These are phyloP conservation scores for Amaranthus hypochondriacus DNA, from an alignment of 148 eudicot species.

Conservation along the genomic window DNA sequence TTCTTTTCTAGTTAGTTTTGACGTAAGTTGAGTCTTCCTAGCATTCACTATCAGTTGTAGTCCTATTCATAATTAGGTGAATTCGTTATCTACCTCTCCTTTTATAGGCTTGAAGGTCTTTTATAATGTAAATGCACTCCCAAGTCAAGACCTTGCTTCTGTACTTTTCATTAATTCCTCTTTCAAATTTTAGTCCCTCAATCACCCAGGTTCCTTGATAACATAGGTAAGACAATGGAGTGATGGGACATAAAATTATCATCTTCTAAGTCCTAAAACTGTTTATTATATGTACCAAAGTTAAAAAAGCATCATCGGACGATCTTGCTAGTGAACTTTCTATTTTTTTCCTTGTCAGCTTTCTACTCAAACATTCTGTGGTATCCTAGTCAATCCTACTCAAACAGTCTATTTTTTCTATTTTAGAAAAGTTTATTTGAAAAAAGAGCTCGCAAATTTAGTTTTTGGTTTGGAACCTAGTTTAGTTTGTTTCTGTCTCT, in stretches of 20 bases:
- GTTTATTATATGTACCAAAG: too few relatives aligned
- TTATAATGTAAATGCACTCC: not conserved
- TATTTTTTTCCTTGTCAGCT: not conserved
- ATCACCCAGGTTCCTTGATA: not conserved
- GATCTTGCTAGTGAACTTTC: not conserved
- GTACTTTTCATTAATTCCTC: not conserved
- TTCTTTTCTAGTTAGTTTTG: not conserved
- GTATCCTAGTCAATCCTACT: not conserved
- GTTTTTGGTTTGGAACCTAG: not conserved
- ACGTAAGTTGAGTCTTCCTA: not conserved
- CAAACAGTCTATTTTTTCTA: not conserved
- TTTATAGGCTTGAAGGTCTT: not conserved
- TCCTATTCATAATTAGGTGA: not conserved
- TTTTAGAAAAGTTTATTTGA: not conserved
- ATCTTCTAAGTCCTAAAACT: too few relatives aligned
- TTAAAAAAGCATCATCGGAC: too few relatives aligned
- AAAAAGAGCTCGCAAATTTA: too few relatives aligned
- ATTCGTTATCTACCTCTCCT: not conserved
- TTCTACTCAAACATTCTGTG: not conserved
- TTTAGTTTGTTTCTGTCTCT: not conserved
- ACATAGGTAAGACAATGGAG: not conserved
- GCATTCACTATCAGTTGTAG: not conserved
- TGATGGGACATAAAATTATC: too few relatives aligned
- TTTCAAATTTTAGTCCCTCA: not conserved
- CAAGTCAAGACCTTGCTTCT: not conserved